Conservation (phyloP, 768 basidiomycete species). For the Tricholoma saponaceum region DNA sequence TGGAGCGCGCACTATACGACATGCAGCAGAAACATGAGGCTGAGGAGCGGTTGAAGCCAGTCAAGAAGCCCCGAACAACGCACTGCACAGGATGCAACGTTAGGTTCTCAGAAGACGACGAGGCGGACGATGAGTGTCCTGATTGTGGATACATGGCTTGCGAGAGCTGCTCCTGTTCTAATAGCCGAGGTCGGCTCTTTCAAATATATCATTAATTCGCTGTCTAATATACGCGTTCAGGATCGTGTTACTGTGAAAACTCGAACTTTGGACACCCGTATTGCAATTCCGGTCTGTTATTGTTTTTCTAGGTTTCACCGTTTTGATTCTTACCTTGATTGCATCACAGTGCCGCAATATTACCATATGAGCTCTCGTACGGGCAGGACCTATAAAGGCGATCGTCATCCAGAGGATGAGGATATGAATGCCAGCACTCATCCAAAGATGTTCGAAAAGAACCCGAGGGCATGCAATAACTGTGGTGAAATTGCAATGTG, state of each 20-base stretch:
- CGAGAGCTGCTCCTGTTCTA: conserved; percentile 27
- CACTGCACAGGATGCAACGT: conserved; percentile 30
- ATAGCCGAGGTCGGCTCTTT: conserved; percentile 18
- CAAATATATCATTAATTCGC: background rate
- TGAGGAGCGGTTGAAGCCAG: conserved; percentile 13
- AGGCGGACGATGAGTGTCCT: conserved; percentile 25
- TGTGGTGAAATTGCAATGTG: conserved; percentile 22
- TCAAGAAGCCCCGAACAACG: conserved; percentile 18
- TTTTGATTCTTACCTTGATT: background rate
- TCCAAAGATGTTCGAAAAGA: conserved; percentile 23
- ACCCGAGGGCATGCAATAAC: conserved; percentile 25
- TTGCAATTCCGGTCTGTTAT: conserved; percentile 18
- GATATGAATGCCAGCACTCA: conserved; percentile 10
- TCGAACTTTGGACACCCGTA: conserved; percentile 30
- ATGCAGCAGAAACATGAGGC: conserved; percentile 21
- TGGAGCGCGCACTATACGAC: conserved; percentile 28
- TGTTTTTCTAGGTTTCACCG: background rate
- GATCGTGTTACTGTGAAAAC: conserved; percentile 31
- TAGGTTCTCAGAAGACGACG: conserved; percentile 17
- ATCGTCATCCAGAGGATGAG: conserved; percentile 26
- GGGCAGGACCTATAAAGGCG: conserved; percentile 24
- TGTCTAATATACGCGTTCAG: conserved; percentile 9
- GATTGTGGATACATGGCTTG: conserved; percentile 31
- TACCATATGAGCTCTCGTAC: conserved; percentile 28
- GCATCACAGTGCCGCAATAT: conserved; percentile 20